These are phyloP conservation scores for Exophiala bonariae DNA, from an alignment of 2,329 filamentous ascomycete species.

Conservation along the genomic window DNA sequence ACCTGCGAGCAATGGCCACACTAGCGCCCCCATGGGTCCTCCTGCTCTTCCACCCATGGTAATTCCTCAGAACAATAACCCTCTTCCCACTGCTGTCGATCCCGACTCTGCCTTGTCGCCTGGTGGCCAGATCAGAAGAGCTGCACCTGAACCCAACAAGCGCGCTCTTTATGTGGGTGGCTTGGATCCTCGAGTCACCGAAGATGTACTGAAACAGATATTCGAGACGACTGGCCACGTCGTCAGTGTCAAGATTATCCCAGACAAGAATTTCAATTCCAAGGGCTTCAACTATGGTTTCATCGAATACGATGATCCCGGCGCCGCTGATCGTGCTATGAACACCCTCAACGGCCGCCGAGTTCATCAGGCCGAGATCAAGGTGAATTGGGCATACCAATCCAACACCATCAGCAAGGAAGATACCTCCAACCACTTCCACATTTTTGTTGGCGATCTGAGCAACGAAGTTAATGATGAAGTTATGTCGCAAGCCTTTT, in stretches of 20 bases:
- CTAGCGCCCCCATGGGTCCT: slow-evolving; percentile 73
- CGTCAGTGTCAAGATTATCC: slow-evolving; percentile 98
- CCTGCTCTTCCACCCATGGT: slow-evolving; percentile 79
- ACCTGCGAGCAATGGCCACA: slow-evolving; percentile 64
- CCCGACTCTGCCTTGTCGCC: slow-evolving; percentile 83
- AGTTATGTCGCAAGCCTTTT: slow-evolving; percentile 88
- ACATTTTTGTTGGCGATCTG: slow-evolving; percentile 96
- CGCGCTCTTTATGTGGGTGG: slow-evolving; percentile 94
- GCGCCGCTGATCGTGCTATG: slow-evolving; percentile 95
- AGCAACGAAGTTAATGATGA: slow-evolving; percentile 99
- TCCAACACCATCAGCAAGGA: slow-evolving; percentile 93
- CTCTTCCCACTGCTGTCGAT: slow-evolving; percentile 87
- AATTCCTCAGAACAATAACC: slow-evolving; percentile 95
- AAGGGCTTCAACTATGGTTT: slow-evolving; percentile 99
- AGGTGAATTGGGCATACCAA: slow-evolving; percentile 99
- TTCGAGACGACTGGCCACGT: slow-evolving; percentile 99
- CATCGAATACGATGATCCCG: slow-evolving; percentile 97
- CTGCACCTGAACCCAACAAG: slow-evolving; percentile 98
- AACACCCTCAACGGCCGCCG: slow-evolving; percentile 91
- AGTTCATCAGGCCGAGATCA: slow-evolving; percentile 96
- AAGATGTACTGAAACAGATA: slow-evolving; percentile 94
- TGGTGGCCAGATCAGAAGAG: slow-evolving; percentile 79
- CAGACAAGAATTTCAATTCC: slow-evolving; percentile 90
- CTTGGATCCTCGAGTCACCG: slow-evolving; percentile 89
- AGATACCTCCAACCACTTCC: slow-evolving; percentile 96